These are phyloP conservation scores for Colletotrichum tanaceti DNA, from an alignment of 2,329 filamentous ascomycete genomes.

Conservation along the genomic window DNA sequence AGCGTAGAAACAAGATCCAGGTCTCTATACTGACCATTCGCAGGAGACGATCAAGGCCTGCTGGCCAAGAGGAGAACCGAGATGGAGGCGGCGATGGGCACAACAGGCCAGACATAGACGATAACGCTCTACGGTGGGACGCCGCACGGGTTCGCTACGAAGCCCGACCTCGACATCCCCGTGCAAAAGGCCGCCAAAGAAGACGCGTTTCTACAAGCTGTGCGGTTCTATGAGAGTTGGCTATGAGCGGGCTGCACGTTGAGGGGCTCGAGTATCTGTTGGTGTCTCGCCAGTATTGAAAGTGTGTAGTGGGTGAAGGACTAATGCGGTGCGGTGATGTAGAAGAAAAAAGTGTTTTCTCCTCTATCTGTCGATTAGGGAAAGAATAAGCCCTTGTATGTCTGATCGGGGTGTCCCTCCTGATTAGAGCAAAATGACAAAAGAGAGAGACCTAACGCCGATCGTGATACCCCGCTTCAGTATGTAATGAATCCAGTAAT, in stretches of 20 bases:
- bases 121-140: conserved; percentile 71
- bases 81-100: conserved; percentile 22
- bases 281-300: neutral
- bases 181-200: conserved; percentile 78
- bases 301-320: too few species aligned
- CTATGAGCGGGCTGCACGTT: neutral
- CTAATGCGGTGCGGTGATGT: too few species aligned
- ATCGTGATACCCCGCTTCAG: too few species aligned
- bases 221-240: conserved; percentile 77
- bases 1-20: neutral
- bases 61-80: conserved; percentile 60
- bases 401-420: too few species aligned
- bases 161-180: conserved; percentile 66
- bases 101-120: conserved; percentile 23
- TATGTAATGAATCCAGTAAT: too few species aligned
- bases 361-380: too few species aligned
- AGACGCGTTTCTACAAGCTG: conserved; percentile 79
- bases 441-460: too few species aligned
- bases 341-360: too few species aligned
- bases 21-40: conserved; percentile 4
- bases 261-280: fast-evolving
- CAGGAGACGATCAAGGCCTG: conserved; percentile 71
- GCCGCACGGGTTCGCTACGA: conserved; percentile 78
- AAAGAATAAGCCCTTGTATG: too few species aligned
- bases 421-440: too few species aligned